phyloP scores from a whole-genome alignment of 2,329 filamentous ascomycete species.

The Epichloe aotearoae region DNA sequence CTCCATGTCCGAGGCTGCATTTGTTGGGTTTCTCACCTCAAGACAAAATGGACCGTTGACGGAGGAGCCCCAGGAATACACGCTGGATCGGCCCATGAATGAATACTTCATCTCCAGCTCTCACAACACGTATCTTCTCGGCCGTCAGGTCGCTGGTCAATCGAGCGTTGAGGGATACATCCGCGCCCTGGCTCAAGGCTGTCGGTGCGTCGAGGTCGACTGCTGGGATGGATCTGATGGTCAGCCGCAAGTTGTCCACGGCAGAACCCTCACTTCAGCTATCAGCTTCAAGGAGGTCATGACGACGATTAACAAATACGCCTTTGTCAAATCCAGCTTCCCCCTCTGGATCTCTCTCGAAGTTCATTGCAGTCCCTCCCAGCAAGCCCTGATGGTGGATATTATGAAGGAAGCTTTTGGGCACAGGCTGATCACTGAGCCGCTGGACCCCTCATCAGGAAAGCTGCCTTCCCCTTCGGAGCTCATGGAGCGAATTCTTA shows the following conservation, averaged over 20 bases:
- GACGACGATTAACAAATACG: constrained; percentile 86
- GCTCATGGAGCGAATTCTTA: constrained; percentile 67
- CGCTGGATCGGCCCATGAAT: constrained; percentile 73
- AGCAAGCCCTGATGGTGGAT: constrained; percentile 78
- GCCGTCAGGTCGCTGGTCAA: constrained; percentile 75
- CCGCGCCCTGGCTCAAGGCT: constrained; percentile 71
- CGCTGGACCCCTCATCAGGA: constrained; percentile 53
- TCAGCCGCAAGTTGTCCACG: constrained; percentile 81
- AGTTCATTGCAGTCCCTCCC: constrained; percentile 74
- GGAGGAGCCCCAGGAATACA: constrained; percentile 44
- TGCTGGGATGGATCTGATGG: constrained; percentile 93
- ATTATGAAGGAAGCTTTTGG: constrained; percentile 81
- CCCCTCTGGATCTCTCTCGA: constrained; percentile 92
- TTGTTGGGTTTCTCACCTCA: constrained; percentile 66
- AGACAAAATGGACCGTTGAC: constrained; percentile 56
- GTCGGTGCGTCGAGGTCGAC: constrained; percentile 92
- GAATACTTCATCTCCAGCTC: constrained; percentile 98
- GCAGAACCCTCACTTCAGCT: constrained; percentile 74
- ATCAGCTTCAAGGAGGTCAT: constrained; percentile 88
- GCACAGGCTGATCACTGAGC: constrained; percentile 62
- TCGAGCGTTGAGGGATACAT: constrained; percentile 96
- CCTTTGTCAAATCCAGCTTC: constrained; percentile 75
- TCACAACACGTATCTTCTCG: constrained; percentile 93
- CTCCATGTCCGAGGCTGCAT: constrained; percentile 61
- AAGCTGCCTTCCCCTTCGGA: constrained; percentile 76